Evolutionary conservation across 257 asterid species (phyloP).

Genomic region (Rhazya stricta): DNA sequence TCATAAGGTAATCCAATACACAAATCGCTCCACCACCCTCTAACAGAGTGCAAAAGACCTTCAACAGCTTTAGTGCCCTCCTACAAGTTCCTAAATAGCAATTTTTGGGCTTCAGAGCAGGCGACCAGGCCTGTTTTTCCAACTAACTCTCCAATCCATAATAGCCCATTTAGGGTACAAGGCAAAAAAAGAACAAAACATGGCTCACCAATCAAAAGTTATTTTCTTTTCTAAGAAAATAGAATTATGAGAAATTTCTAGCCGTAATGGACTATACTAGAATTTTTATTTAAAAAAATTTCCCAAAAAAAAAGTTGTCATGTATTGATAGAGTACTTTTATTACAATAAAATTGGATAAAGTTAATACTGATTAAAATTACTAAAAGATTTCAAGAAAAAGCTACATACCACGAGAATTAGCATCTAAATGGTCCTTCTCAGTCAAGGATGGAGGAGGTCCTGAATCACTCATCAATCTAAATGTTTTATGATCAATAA

Average conservation of each 20-base stretch:
- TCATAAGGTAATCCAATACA: neutral
- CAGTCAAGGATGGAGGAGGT: slow-evolving; percentile 47
- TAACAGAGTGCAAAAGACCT: neutral
- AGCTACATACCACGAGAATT: slow-evolving; percentile 64
- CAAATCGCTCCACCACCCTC: neutral
- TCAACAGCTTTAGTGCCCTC: neutral
- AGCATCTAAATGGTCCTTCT: slow-evolving; percentile 72
- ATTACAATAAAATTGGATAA: neutral
- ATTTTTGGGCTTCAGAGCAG: neutral
- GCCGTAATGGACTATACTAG: neutral
- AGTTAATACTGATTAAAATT: neutral
- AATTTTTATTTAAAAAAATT: neutral
- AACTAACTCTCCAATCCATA: neutral
- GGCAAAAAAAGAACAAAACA: neutral
- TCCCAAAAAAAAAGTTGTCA: no score
- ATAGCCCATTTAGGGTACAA: neutral
- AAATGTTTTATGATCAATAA: slow-evolving; percentile 81
- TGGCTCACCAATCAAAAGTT: neutral
- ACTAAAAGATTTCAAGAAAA: slow-evolving; percentile 1
- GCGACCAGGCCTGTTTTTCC: neutral
- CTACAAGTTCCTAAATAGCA: no score
- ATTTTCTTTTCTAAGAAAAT: neutral
- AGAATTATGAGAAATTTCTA: neutral
- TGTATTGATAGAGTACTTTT: neutral
- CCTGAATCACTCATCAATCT: slow-evolving; percentile 77